phyloP scores from a whole-genome alignment of 768 basidiomycete genomes.

The Naganishia kalamii region DNA sequence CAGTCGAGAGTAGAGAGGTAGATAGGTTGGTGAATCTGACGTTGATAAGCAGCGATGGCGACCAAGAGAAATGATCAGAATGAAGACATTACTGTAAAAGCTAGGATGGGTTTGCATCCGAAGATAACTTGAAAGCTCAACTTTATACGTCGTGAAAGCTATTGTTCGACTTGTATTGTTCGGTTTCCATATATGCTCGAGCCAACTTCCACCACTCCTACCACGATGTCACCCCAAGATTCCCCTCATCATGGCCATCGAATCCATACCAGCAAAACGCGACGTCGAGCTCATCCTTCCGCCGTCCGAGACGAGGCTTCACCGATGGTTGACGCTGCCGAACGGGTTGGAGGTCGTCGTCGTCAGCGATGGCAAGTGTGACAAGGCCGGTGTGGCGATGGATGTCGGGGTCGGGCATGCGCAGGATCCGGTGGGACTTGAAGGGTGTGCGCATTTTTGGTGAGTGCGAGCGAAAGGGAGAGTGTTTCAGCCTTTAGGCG shows the following conservation, averaged over 20 bases:
- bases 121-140: too few species aligned
- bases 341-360: slow-evolving; percentile 85
- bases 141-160: too few species aligned
- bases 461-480: background rate
- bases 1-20: too few species aligned
- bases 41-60: too few species aligned
- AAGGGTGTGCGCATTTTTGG: slow-evolving; percentile 48
- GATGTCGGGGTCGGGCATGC: slow-evolving; percentile 93
- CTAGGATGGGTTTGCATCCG: too few species aligned
- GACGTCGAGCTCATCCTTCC: slow-evolving; percentile 39
- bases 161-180: too few species aligned
- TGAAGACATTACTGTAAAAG: too few species aligned
- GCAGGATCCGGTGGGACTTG: slow-evolving; percentile 64
- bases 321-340: slow-evolving; percentile 63
- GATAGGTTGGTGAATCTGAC: too few species aligned
- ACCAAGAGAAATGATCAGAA: too few species aligned
- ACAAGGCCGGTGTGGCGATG: slow-evolving; percentile 89
- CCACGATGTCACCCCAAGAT: background rate
- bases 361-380: slow-evolving; percentile 74
- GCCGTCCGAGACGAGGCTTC: slow-evolving; percentile 42
- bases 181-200: too few species aligned
- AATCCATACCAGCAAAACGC: background rate
- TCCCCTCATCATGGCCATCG: background rate
- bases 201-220: too few species aligned
- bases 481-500: background rate